Percentiles rank a stretch among this genome's conserved stretches.
phyloP scores from a whole-genome alignment of 164 flowering plant genomes.

The Chimonanthus salicifolius region DNA sequence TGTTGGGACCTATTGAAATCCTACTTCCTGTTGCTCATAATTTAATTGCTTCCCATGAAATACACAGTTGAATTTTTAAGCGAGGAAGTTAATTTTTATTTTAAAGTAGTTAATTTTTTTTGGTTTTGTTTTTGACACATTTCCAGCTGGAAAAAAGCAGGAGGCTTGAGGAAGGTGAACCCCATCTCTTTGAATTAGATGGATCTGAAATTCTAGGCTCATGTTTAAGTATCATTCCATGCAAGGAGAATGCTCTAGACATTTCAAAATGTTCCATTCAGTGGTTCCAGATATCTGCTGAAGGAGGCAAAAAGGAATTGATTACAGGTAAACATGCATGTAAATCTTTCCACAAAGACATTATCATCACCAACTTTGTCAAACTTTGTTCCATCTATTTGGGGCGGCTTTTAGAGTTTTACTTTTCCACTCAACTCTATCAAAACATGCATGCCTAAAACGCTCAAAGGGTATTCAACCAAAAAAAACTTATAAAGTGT shows the following conservation, averaged over 20 bases:
- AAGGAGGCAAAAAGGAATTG: slow-evolving; percentile 61
- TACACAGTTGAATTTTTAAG: neutral
- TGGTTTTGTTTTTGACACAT: slow-evolving; percentile 3
- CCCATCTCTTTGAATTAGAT: slow-evolving; percentile 52
- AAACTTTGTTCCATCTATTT: too few relatives aligned
- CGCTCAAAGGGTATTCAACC: too few relatives aligned
- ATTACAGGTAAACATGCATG: slow-evolving; percentile 54
- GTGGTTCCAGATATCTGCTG: slow-evolving; percentile 77
- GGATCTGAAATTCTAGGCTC: slow-evolving; percentile 86
- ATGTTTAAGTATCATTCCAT: slow-evolving; percentile 48
- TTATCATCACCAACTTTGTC: too few relatives aligned
- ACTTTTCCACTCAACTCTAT: too few relatives aligned
- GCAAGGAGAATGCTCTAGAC: slow-evolving; percentile 51
- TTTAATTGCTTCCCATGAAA: neutral
- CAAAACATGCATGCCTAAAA: too few relatives aligned
- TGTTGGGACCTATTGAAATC: too few relatives aligned
- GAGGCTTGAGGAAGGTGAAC: slow-evolving; percentile 39
- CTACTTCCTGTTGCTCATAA: neutral
- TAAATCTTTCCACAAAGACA: too few relatives aligned
- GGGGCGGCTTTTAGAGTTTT: too few relatives aligned
- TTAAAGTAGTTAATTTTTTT: neutral
- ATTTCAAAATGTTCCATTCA: slow-evolving; percentile 68
- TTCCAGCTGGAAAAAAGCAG: slow-evolving; percentile 67
- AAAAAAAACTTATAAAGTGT: too few relatives aligned
- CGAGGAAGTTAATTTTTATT: neutral